phyloP scores from a whole-genome alignment of 2,329 filamentous ascomycete species.

The Penicillium decumbens region DNA sequence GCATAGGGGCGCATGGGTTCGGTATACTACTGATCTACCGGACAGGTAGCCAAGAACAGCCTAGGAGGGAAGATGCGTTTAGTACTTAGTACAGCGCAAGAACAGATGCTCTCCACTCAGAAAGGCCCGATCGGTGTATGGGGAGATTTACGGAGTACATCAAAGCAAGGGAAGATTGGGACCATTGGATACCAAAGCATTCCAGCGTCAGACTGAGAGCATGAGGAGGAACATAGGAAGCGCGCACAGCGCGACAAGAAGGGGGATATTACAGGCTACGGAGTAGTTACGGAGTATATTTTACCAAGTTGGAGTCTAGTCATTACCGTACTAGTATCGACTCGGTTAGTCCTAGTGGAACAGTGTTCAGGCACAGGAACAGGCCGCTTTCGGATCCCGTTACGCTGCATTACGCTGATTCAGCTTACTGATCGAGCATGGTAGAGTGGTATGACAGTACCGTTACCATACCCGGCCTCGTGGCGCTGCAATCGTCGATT shows the following conservation, averaged over 20 bases:
- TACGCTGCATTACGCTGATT: neutral
- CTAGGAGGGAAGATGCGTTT: conserved; percentile 9
- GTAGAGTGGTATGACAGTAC: conserved; percentile 10
- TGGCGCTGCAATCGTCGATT: conserved; percentile 1
- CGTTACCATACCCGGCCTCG: conserved; percentile 6
- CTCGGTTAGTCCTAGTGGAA: neutral
- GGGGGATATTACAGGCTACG: neutral
- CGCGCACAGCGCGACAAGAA: conserved; percentile 11
- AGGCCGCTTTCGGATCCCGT: conserved; percentile 2
- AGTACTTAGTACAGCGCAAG: neutral
- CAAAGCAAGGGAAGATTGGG: conserved; percentile 5
- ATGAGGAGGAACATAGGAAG: conserved; percentile 2
- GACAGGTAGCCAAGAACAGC: neutral
- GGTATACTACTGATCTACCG: conserved; percentile 16
- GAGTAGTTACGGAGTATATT: no score
- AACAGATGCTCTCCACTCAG: neutral
- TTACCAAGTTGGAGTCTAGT: neutral
- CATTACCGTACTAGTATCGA: neutral
- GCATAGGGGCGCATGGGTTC: conserved; percentile 13
- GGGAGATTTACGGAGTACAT: conserved; percentile 4
- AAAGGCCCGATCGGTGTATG: neutral
- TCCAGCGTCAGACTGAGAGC: conserved; percentile 1
- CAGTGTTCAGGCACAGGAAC: conserved; percentile 15
- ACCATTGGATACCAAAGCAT: conserved; percentile 7
- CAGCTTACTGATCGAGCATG: neutral